These are phyloP conservation scores for Sistotremastrum suecicum DNA, from an alignment of 768 basidiomycete species.

Conservation along the genomic window DNA sequence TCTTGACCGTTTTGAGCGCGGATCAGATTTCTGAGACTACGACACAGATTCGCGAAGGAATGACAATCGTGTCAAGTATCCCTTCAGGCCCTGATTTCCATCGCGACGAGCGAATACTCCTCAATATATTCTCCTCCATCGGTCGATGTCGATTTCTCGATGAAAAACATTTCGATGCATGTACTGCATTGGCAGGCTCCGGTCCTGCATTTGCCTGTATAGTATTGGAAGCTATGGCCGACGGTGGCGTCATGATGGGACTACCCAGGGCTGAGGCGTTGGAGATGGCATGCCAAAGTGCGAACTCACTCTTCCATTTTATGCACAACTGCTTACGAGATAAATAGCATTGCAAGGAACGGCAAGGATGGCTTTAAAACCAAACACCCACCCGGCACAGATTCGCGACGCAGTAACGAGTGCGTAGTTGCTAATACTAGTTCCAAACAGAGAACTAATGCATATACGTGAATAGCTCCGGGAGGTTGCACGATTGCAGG, in stretches of 20 bases:
- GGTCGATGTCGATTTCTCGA: constrained; percentile 93
- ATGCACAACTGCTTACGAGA: not conserved
- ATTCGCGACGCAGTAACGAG: constrained; percentile 97
- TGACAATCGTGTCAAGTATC: constrained; percentile 85
- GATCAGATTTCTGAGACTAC: not conserved
- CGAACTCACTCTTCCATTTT: constrained; percentile 12
- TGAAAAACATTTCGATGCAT: constrained; percentile 97
- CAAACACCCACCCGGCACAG: constrained; percentile 84
- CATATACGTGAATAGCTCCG: constrained; percentile 44
- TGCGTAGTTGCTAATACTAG: constrained; percentile 23
- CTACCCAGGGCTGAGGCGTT: constrained; percentile 85
- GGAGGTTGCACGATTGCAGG: constrained; percentile 98
- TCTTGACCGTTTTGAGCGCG: not conserved
- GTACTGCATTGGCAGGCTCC: constrained; percentile 89
- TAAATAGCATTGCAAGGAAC: constrained; percentile 81
- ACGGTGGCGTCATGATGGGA: constrained; percentile 99
- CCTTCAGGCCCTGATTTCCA: constrained; percentile 37
- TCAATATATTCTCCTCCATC: constrained; percentile 94
- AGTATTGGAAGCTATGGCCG: constrained; percentile 96
- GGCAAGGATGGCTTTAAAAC: constrained; percentile 86
- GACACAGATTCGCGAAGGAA: constrained; percentile 88
- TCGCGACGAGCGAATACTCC: constrained; percentile 55
- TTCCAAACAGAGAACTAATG: not conserved
- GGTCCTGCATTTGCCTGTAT: constrained; percentile 96
- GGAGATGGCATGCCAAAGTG: constrained; percentile 92